phyloP scores from a whole-genome alignment of 495 filamentous ascomycete species.

The Elasticomyces elasticus region DNA sequence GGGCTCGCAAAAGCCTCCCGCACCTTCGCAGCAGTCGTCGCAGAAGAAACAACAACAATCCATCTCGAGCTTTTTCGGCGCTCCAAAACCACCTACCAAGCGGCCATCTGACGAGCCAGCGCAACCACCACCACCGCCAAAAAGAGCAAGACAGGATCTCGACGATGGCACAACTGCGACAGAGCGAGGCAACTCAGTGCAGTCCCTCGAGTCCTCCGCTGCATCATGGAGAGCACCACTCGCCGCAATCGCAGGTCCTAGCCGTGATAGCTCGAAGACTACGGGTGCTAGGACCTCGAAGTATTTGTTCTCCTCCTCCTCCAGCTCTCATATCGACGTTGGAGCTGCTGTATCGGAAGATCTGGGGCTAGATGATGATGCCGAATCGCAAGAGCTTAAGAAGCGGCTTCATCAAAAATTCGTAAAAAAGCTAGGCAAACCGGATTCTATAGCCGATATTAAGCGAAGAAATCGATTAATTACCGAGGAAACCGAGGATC shows the following conservation, averaged over 20 bases:
- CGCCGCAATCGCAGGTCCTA: constrained; percentile 19
- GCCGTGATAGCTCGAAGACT: too few relatives aligned
- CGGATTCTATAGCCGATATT: constrained; percentile 66
- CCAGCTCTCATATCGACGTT: constrained; percentile 13
- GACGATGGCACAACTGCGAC: not conserved
- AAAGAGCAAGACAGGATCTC: constrained; percentile 5
- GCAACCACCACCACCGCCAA: constrained; percentile 3
- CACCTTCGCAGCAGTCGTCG: constrained; percentile 9
- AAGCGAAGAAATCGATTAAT: constrained; percentile 45
- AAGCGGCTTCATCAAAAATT: constrained; percentile 76
- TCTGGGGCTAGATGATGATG: constrained; percentile 35
- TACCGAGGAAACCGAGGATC: constrained; percentile 41
- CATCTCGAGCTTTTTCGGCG: constrained; percentile 78
- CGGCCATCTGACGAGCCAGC: constrained; percentile 20
- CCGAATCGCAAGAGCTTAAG: constrained; percentile 37
- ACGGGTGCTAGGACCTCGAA: constrained; percentile 38
- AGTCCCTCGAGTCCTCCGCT: constrained; percentile 17
- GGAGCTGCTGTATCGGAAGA: constrained; percentile 40
- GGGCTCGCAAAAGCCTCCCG: constrained; percentile 3
- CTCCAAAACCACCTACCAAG: constrained; percentile 16
- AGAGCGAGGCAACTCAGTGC: constrained; percentile 1
- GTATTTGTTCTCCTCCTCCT: constrained; percentile 42
- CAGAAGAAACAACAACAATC: constrained; percentile 61
- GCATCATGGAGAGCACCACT: constrained; percentile 3
- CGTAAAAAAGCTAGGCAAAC: constrained; percentile 75